Percentiles rank a stretch among this genome's conserved stretches.
These are phyloP conservation scores for Musa beccarii DNA, from an alignment of 176 grass and related monocot genomes.

Conservation along the genomic window DNA sequence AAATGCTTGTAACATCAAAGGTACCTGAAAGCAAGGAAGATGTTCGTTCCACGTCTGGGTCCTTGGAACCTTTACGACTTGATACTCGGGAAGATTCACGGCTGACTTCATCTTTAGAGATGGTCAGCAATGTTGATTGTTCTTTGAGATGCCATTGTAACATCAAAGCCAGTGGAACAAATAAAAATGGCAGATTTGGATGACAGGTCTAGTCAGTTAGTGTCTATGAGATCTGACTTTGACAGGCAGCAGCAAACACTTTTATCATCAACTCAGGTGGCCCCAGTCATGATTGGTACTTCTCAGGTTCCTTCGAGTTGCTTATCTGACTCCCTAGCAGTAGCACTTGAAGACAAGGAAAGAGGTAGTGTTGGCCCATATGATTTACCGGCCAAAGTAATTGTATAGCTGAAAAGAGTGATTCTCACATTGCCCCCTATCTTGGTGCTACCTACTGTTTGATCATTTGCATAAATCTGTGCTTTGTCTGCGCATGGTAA, in stretches of 20 bases:
- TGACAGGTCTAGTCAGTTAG: conserved; percentile 17
- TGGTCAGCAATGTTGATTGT: conserved; percentile 39
- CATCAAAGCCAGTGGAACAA: conserved; percentile 40
- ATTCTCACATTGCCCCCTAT: too few relatives aligned
- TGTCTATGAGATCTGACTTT: conserved; percentile 8
- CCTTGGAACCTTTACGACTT: conserved; percentile 29
- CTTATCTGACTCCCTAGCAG: conserved; percentile 22
- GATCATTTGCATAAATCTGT: too few relatives aligned
- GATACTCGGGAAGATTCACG: conserved; percentile 40
- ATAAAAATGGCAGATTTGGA: conserved; percentile 24
- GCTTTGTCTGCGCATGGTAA: too few relatives aligned
- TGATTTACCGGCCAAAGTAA: too few relatives aligned
- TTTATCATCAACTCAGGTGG: conserved; percentile 24
- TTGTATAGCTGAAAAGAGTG: too few relatives aligned
- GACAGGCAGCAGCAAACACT: not conserved
- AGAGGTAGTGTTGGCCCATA: conserved; percentile 2
- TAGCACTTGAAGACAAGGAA: conserved; percentile 37
- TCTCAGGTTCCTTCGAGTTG: conserved; percentile 28
- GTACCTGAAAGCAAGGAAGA: conserved; percentile 31
- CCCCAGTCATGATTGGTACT: conserved; percentile 1
- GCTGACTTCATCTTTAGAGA: not conserved
- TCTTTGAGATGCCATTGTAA: conserved; percentile 48
- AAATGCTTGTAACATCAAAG: conserved; percentile 44
- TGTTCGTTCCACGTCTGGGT: conserved; percentile 18
- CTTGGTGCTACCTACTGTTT: too few relatives aligned